Conservation (phyloP, 1,284 basidiomycete species). For the Pseudozyma sp. region DNA sequence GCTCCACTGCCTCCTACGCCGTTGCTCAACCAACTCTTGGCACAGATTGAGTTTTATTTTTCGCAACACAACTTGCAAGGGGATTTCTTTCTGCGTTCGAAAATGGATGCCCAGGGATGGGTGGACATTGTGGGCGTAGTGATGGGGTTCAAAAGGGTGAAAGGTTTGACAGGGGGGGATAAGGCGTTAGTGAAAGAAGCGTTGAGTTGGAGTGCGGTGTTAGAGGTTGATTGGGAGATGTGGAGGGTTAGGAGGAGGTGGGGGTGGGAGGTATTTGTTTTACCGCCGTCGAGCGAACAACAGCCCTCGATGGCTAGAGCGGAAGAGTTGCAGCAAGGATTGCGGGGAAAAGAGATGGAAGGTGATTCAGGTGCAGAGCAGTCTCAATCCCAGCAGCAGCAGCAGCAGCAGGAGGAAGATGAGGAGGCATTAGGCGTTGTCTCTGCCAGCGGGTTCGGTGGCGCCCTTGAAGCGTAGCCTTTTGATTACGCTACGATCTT, state of each 20-base stretch:
- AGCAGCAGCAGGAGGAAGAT: conserved; percentile 15
- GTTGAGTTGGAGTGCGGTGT: conserved; percentile 34
- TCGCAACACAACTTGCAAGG: conserved; percentile 58
- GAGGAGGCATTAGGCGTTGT: conserved; percentile 31
- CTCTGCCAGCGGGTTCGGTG: conserved; percentile 33
- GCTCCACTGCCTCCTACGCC: neutral
- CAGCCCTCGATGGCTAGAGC: no score
- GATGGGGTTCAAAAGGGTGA: conserved; percentile 58
- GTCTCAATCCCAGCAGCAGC: neutral
- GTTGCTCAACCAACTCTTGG: conserved; percentile 40
- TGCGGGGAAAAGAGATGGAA: neutral
- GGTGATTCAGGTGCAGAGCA: neutral
- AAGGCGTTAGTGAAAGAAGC: conserved; percentile 42
- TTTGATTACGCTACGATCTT: no score
- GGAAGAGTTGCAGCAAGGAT: no score
- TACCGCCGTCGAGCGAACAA: conserved; percentile 1
- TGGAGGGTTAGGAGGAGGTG: conserved; percentile 43
- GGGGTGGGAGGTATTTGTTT: conserved; percentile 54
- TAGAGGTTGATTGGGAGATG: conserved; percentile 50
- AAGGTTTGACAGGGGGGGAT: conserved; percentile 29
- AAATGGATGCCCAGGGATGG: conserved; percentile 63
- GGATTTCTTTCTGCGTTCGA: conserved; percentile 61
- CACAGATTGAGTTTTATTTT: conserved; percentile 67
- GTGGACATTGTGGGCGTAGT: conserved; percentile 51
- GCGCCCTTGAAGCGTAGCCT: conserved; percentile 8